Conservation (phyloP, 306 rosid species). For the Prosopis cineraria region DNA sequence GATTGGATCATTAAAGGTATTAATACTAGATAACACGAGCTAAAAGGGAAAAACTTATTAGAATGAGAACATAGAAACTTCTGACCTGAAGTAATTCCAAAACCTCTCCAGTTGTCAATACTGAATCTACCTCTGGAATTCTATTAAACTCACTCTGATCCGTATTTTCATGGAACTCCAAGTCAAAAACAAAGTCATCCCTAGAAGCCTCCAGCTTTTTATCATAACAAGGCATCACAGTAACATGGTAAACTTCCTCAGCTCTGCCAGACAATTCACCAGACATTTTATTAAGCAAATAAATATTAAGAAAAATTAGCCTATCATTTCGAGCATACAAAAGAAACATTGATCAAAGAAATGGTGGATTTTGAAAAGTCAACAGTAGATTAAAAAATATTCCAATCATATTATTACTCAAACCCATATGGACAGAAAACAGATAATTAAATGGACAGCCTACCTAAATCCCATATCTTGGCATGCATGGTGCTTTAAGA, state of each 20-base stretch:
- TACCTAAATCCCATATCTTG: slow-evolving; percentile 80
- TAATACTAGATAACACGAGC: slow-evolving; percentile 19
- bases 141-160: slow-evolving; percentile 39
- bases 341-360: slow-evolving; percentile 19
- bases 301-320: neutral
- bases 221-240: slow-evolving; percentile 98
- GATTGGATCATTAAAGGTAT: slow-evolving; percentile 22
- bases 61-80: slow-evolving; percentile 16
- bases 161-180: slow-evolving; percentile 48
- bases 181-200: slow-evolving; percentile 77
- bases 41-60: slow-evolving; percentile 15
- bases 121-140: slow-evolving; percentile 88
- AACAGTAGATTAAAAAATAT: neutral
- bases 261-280: slow-evolving; percentile 56
- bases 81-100: slow-evolving; percentile 88
- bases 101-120: slow-evolving; percentile 91
- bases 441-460: slow-evolving; percentile 16
- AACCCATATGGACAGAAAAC: neutral
- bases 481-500: slow-evolving; percentile 67
- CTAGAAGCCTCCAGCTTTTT: slow-evolving; percentile 96
- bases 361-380: neutral
- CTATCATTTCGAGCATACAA: slow-evolving; percentile 15
- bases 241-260: slow-evolving; percentile 86
- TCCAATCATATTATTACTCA: neutral
- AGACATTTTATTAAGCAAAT: slow-evolving; percentile 18